Evolutionary conservation across 495 filamentous ascomycete genomes (phyloP), one percentile per base, ranked within the genome.

Genomic region (Acidiella bohemica): DNA sequence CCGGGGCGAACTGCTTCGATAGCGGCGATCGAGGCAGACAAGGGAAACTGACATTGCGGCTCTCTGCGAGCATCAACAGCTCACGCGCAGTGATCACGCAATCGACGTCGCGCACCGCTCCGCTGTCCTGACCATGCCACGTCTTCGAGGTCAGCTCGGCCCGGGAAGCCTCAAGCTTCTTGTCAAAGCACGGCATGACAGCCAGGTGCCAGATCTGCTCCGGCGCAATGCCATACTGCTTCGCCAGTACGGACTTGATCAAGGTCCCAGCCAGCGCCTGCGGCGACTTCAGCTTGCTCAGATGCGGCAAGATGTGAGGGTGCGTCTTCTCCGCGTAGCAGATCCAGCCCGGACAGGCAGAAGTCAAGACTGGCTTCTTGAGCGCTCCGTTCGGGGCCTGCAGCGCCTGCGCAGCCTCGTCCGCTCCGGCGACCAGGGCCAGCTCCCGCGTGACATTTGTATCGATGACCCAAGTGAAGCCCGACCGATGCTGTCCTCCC

Each of bases 291-390:
- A 96, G 67, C 11, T 73, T 73, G 27, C 86, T 95, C 21, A 97
- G 68, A 57, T 97, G 85, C 5, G 87, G 86, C 30, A 97, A 70
- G 29, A 95, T 74, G 50, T 92, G 77, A 0, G 90, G 84, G 55
- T 97, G 88, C 22, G 84, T 93, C 62, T 96, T 95, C 53, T 97
- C 90, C 33, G 88, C 86, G 57, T 97, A 96, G 62, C 90, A 97
- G 23, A 97, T 88, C 84, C 93, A 97, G 21, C 90, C 90, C 0
- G 90, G 90, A 56, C 90, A 97, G 9, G 84, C 83, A 8, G 85
- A 88, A 8, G 88, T 81, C 11, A 97, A 63, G 39, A 95, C 79
- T 0, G 87, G 92, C 28, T 70, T 73, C 33, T 74, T 71, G 1
- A 75, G 71, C 16, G 54, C 48, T 30, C 55, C 56, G 6, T 40